Evolutionary conservation across 1,284 basidiomycete species (phyloP), one percentile per base, ranked within the genome.

Genomic region (Porphyrellus sp.): DNA sequence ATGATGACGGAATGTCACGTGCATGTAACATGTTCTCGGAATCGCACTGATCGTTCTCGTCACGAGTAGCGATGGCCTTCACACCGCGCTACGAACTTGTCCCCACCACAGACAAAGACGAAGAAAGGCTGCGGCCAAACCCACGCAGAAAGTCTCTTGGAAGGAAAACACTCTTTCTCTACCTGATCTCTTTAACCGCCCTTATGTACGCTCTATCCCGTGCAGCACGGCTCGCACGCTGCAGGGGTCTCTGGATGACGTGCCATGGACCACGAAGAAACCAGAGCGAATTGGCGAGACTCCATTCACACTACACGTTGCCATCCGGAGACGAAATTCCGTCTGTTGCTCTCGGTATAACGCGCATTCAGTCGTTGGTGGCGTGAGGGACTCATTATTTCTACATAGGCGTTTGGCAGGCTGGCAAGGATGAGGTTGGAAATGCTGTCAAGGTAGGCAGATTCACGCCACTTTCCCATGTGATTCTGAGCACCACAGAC

Each of bases 271-370:
- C 58, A 11, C 68, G 49, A 45, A 67, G 66, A 37, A 60, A 55
- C 42, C 51, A 58, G 38, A 67, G 57, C 28, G 54, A 24, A 15
- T 40, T 67, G 30, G 18, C 42, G 1, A 58, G 56, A 25, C 65
- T 85, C 15, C 79, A 80, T 0, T 71, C 69, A 7, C 72, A 82
- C 63, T 83, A 74, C 61, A 76, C 72, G 0, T 70, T 86, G 13
- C 80, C 81, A 5, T 83, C 81, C 21, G 83, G 84, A 0, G 79
- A 83, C 56, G 72, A 75, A 55, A 85, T 86, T 38, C 84, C 84
- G 0, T 74, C 77, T 12, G 75, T 85, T 42, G 83, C 83, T 11
- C 72, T 85, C 27, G 81, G 82, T 80, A 68, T 39, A 66, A 27
- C 42, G 12, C 7, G 6, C 20, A 1, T 43, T 35, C 31, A 34